phyloP scores from a whole-genome alignment of 2,329 filamentous ascomycete species.

The Chaetomiaceae sp. region DNA sequence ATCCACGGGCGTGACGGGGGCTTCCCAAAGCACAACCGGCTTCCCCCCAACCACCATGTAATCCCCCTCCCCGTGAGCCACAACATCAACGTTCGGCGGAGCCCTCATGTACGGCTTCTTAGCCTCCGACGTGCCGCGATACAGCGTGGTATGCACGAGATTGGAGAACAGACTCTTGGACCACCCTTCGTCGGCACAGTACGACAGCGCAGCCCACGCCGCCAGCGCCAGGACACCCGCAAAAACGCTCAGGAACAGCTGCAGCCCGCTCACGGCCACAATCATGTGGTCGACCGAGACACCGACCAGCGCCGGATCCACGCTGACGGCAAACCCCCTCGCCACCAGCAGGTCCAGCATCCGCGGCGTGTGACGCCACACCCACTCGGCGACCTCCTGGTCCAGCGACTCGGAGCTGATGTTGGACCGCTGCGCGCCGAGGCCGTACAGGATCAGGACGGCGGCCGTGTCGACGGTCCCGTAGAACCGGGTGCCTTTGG shows the following conservation, averaged over 20 bases:
- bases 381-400: background rate
- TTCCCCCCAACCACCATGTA: background rate
- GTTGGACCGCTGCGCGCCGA: background rate
- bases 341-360: background rate
- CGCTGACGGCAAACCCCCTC: background rate
- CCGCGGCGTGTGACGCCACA: background rate
- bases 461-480: background rate
- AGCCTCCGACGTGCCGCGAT: background rate
- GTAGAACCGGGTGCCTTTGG: background rate
- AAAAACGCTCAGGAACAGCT: background rate
- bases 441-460: background rate
- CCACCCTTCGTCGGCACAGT: background rate
- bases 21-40: background rate
- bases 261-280: background rate
- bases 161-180: background rate
- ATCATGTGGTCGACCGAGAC: background rate
- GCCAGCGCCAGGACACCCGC: background rate
- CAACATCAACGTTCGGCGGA: background rate
- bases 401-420: background rate
- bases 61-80: background rate
- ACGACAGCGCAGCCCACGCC: background rate
- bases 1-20: too few species aligned
- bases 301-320: background rate
- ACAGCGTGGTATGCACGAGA: background rate
- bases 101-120: background rate